These are phyloP conservation scores for Melaleuca quinquenervia DNA, from an alignment of 345 rosid species.

Conservation along the genomic window DNA sequence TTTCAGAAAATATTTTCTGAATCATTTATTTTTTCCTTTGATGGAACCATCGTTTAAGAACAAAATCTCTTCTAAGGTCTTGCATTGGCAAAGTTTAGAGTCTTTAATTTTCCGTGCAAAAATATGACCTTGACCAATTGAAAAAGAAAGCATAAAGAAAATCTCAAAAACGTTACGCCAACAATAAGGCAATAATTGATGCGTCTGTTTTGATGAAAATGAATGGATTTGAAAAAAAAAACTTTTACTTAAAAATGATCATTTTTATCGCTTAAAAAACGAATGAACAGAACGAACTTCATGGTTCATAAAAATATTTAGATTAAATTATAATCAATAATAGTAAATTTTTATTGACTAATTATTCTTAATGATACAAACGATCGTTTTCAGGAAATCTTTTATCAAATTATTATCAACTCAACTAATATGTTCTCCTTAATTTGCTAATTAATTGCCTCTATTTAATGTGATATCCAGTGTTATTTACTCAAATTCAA, in stretches of 20 bases:
- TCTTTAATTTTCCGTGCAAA: not conserved
- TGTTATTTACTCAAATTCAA: not conserved
- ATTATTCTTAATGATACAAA: not conserved
- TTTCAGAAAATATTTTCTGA: no score
- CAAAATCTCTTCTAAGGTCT: not conserved
- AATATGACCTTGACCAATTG: not conserved
- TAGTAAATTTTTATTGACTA: not conserved
- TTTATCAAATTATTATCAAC: not conserved
- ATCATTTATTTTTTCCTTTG: no score
- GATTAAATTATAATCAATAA: not conserved
- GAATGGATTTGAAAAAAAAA: not conserved
- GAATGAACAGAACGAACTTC: not conserved
- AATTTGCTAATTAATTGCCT: not conserved
- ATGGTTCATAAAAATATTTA: not conserved
- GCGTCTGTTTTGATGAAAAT: rapidly evolving
- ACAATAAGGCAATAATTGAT: not conserved
- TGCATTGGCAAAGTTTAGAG: not conserved
- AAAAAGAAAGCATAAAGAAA: not conserved
- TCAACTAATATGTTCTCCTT: not conserved
- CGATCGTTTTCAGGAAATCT: rapidly evolving
- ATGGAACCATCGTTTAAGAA: not conserved
- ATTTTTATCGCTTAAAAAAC: rapidly evolving
- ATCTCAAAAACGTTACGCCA: not conserved
- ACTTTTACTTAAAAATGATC: not conserved
- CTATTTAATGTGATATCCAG: not conserved